phyloP scores from a whole-genome alignment of 192 early-diverging fungal species.

The Irineochytrium annulatum region DNA sequence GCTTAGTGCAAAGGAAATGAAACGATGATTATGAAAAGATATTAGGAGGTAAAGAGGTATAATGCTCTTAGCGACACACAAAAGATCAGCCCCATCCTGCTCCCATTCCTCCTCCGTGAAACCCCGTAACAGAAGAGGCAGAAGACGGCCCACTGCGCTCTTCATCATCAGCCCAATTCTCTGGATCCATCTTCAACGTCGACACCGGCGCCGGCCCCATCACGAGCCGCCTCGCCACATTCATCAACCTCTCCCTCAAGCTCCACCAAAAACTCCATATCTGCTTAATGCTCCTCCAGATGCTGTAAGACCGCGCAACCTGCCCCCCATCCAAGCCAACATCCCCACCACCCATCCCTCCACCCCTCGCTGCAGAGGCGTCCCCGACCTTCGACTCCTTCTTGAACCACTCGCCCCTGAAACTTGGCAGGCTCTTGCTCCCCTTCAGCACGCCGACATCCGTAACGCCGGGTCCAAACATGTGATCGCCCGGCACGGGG shows the following conservation, averaged over 20 bases:
- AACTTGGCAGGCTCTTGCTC: not conserved
- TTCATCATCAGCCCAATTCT: no score
- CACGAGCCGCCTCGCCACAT: not conserved
- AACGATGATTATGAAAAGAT: no score
- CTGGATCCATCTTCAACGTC: no score
- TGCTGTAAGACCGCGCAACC: not conserved
- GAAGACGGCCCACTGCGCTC: not conserved
- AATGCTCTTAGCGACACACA: no score
- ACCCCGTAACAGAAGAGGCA: not conserved
- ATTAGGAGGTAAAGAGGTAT: no score
- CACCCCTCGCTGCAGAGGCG: not conserved
- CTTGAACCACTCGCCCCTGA: not conserved
- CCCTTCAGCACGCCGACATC: not conserved
- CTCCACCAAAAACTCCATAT: not conserved
- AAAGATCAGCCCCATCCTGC: not conserved
- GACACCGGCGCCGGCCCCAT: not conserved
- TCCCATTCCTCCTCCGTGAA: not conserved
- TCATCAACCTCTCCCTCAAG: not conserved
- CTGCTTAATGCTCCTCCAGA: not conserved
- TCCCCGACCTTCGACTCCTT: not conserved
- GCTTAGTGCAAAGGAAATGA: no score
- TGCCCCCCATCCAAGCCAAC: no score
- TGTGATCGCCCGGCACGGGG: not conserved
- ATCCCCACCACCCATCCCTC: no score
- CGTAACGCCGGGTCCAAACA: not conserved